Evolutionary conservation across 2,329 filamentous ascomycete species (phyloP).

Genomic region (Sporothrix phasma): DNA sequence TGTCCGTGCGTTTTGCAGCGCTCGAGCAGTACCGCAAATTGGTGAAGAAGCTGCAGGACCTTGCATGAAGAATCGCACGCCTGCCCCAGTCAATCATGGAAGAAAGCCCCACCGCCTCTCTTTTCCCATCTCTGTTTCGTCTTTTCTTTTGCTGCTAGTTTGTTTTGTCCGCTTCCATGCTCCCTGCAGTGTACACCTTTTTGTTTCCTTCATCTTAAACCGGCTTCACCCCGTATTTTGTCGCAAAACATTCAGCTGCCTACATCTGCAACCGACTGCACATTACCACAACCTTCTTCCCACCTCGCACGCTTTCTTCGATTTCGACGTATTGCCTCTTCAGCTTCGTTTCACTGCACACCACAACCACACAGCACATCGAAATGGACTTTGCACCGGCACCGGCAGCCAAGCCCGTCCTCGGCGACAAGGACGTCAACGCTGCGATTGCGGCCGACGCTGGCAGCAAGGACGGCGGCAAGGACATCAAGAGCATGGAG

Average conservation of each 20-base stretch:
- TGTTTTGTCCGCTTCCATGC: not conserved
- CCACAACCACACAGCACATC: not conserved
- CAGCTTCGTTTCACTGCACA: not conserved
- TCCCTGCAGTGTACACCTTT: not conserved
- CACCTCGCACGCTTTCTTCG: not conserved
- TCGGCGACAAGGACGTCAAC: slow-evolving; percentile 59
- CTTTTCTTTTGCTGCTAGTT: not conserved
- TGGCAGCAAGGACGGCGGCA: slow-evolving; percentile 36
- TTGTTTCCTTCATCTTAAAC: slow-evolving; percentile 4
- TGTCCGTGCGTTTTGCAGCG: not conserved
- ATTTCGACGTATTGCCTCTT: not conserved
- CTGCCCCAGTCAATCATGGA: too few species aligned
- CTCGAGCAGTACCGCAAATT: not conserved
- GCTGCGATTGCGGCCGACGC: slow-evolving; percentile 32
- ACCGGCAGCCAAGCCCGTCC: slow-evolving; percentile 29
- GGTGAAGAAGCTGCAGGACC: not conserved
- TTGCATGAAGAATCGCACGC: slow-evolving; percentile 1
- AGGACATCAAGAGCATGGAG: slow-evolving; percentile 60
- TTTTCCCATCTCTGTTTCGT: not conserved
- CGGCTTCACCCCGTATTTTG: not conserved
- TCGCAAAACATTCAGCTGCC: not conserved
- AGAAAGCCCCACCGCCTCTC: not conserved
- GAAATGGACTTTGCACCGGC: slow-evolving; percentile 10
- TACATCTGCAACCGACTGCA: not conserved
- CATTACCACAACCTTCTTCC: not conserved